These are phyloP conservation scores for Epichloe hybrida DNA, from an alignment of 2,329 filamentous ascomycete species.

Conservation along the genomic window DNA sequence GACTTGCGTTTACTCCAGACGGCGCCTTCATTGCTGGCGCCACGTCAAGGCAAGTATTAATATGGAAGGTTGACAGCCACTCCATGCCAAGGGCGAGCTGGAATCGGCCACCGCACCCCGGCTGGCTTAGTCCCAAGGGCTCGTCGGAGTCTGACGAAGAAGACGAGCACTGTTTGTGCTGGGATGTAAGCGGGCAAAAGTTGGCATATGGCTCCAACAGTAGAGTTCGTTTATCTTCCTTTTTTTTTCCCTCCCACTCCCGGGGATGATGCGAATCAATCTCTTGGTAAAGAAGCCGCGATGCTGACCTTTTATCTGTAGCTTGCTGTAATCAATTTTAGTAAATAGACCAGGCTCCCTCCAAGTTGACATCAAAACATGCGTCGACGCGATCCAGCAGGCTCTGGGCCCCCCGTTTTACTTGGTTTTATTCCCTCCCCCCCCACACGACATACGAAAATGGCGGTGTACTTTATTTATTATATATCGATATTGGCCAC, in stretches of 20 bases:
- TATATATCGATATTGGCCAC: background rate
- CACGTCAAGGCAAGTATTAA: slow-evolving; percentile 43
- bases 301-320: background rate
- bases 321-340: slow-evolving; percentile 40
- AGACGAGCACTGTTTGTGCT: slow-evolving; percentile 46
- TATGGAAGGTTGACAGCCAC: slow-evolving; percentile 51
- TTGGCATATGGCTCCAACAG: slow-evolving; percentile 51
- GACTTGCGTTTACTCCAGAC: slow-evolving; percentile 48
- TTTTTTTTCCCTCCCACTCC: no score
- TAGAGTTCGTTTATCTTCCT: slow-evolving; percentile 31
- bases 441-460: background rate
- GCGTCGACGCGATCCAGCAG: background rate
- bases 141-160: slow-evolving; percentile 42
- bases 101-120: slow-evolving; percentile 39
- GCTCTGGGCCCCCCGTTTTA: background rate
- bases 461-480: background rate
- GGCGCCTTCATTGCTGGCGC: slow-evolving; percentile 50
- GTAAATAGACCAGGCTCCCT: slow-evolving; percentile 18
- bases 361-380: background rate
- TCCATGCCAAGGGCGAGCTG: slow-evolving; percentile 46
- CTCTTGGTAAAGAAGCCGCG: background rate
- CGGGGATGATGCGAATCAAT: background rate
- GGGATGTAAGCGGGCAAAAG: slow-evolving; percentile 48
- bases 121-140: slow-evolving; percentile 44
- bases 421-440: background rate